Evolutionary conservation across 495 filamentous ascomycete species (phyloP).

Genomic region (Daldinia caldariorum): DNA sequence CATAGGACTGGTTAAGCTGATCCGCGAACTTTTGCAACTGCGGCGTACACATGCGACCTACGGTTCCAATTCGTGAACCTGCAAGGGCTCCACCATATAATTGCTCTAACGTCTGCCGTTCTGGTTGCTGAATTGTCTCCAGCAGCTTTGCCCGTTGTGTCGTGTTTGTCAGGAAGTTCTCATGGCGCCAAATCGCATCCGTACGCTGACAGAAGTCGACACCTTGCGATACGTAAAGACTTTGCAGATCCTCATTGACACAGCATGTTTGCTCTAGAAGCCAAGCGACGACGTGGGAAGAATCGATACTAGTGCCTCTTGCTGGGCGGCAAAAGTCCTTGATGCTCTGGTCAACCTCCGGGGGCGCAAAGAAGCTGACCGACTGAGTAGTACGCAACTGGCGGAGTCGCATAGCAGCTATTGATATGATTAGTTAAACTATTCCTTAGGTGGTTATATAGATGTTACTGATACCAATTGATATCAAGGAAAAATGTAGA

Average conservation of each 20-base stretch:
- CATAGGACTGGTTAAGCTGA: neutral
- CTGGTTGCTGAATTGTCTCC: conserved; percentile 46
- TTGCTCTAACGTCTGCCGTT: conserved; percentile 50
- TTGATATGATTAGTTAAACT: conserved; percentile 14
- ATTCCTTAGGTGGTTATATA: neutral
- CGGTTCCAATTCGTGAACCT: neutral
- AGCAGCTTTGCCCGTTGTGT: conserved; percentile 37
- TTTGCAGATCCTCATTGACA: conserved; percentile 62
- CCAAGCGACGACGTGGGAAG: conserved; percentile 59
- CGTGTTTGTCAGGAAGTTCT: conserved; percentile 25
- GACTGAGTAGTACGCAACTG: conserved; percentile 51
- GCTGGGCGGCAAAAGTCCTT: conserved; percentile 37
- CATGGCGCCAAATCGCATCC: conserved; percentile 43
- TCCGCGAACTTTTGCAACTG: conserved; percentile 30
- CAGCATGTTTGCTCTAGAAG: conserved; percentile 69
- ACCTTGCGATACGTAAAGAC: conserved; percentile 67
- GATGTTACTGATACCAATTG: neutral
- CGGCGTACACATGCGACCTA: neutral
- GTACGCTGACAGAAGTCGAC: conserved; percentile 63
- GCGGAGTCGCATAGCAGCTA: conserved; percentile 58
- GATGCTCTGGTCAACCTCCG: conserved; percentile 61
- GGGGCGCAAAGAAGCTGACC: conserved; percentile 52
- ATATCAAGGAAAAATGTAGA: neutral
- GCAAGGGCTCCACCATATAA: conserved; percentile 41
- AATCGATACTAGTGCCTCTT: conserved; percentile 15